A percentile compares a stretch with the other conserved stretches of the same genome.
phyloP scores from a whole-genome alignment of 1,284 basidiomycete genomes.

The Sanghuangporus sanghuang region DNA sequence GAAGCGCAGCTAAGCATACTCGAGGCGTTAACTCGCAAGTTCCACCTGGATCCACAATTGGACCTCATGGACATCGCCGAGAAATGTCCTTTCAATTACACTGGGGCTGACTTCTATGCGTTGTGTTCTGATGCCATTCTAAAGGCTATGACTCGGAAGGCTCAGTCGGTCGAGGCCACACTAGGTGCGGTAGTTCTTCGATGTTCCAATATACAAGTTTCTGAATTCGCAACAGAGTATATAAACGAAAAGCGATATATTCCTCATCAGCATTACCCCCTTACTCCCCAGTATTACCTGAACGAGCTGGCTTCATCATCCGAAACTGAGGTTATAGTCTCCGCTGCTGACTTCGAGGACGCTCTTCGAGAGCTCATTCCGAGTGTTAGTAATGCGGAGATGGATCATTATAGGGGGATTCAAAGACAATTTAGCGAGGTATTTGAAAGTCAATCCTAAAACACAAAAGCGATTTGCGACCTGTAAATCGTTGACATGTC shows the following conservation, averaged over 20 bases:
- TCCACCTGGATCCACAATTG: slow-evolving; percentile 72
- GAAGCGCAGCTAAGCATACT: slow-evolving; percentile 85
- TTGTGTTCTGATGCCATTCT: slow-evolving; percentile 96
- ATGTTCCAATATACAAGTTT: background rate
- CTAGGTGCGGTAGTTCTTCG: slow-evolving; percentile 43
- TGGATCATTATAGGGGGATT: slow-evolving; percentile 81
- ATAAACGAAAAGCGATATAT: slow-evolving; percentile 42
- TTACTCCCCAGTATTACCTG: slow-evolving; percentile 92
- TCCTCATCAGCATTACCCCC: slow-evolving; percentile 54
- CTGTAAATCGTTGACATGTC: background rate
- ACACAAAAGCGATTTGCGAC: background rate
- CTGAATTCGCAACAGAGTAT: slow-evolving; percentile 9
- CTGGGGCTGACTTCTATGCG: slow-evolving; percentile 97
- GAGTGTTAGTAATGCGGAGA: slow-evolving; percentile 85
- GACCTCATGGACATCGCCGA: slow-evolving; percentile 66
- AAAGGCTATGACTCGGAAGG: slow-evolving; percentile 90
- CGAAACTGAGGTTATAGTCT: slow-evolving; percentile 78
- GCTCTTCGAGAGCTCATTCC: slow-evolving; percentile 80
- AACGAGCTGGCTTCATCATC: slow-evolving; percentile 73
- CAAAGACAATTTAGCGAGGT: slow-evolving; percentile 60
- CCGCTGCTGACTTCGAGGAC: slow-evolving; percentile 66
- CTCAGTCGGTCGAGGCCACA: slow-evolving; percentile 69
- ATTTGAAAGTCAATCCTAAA: background rate
- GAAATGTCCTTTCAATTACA: slow-evolving; percentile 88
- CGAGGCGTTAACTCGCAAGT: slow-evolving; percentile 89